Conservation (phyloP, 305 asterid genomes). For the Fraxinus nigra region DNA sequence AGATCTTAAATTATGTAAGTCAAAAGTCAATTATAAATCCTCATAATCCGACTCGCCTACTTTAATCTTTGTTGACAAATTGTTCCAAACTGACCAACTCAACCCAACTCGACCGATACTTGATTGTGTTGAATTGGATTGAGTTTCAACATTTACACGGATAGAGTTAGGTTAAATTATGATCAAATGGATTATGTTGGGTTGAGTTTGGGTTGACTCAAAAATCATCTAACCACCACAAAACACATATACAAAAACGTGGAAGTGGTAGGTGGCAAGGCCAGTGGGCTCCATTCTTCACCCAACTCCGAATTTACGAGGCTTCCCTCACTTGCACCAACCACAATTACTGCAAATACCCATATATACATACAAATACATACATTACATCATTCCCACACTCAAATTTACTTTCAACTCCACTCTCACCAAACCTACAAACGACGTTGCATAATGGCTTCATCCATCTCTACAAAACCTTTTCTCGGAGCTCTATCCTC, state of each 20-base stretch:
- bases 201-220: too few relatives aligned
- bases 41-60: too few relatives aligned
- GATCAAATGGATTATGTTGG: too few relatives aligned
- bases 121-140: too few relatives aligned
- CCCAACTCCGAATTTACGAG: background rate
- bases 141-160: too few relatives aligned
- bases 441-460: slow-evolving; percentile 43
- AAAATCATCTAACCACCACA: background rate
- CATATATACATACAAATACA: too few relatives aligned
- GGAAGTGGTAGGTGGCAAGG: background rate
- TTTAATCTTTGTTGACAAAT: too few relatives aligned
- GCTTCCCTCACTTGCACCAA: background rate
- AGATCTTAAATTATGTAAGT: too few relatives aligned
- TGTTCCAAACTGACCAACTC: too few relatives aligned
- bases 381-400: background rate
- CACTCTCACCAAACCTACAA: background rate
- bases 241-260: background rate
- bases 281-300: background rate
- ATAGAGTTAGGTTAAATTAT: too few relatives aligned
- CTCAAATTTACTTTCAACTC: background rate
- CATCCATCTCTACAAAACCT: slow-evolving; percentile 49
- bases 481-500: slow-evolving; percentile 52
- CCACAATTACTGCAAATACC: background rate
- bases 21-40: too few relatives aligned
- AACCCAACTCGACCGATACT: too few relatives aligned